Percentiles rank a stretch among this genome's conserved stretches.
phyloP scores from a whole-genome alignment of 805 yeast species.

The Millerozyma miso region DNA sequence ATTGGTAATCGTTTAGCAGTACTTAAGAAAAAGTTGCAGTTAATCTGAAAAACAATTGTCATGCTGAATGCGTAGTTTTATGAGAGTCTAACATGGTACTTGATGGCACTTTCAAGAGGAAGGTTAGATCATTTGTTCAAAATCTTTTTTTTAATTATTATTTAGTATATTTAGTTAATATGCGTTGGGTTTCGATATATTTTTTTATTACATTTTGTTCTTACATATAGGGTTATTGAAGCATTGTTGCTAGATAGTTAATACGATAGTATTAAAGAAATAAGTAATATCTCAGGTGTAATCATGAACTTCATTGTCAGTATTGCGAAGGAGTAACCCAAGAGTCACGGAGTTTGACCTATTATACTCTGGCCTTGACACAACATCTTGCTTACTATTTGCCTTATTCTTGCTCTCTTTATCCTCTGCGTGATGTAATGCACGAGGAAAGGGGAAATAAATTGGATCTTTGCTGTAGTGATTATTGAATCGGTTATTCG shows the following conservation, averaged over 20 bases:
- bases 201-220: no score
- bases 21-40: constrained; percentile 53
- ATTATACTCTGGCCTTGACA: constrained; percentile 22
- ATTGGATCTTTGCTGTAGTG: constrained; percentile 48
- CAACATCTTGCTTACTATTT: constrained; percentile 13
- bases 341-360: constrained; percentile 39
- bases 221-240: background rate
- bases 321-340: constrained; percentile 31
- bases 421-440: constrained; percentile 35
- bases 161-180: background rate
- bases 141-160: background rate
- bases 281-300: background rate
- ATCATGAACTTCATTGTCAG: constrained; percentile 1
- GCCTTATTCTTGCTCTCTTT: constrained; percentile 22
- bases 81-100: no score
- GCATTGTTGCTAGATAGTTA: background rate
- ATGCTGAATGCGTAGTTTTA: no score
- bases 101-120: background rate
- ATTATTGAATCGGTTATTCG: constrained; percentile 32
- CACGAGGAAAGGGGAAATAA: constrained; percentile 36
- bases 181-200: background rate
- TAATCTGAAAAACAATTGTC: no score
- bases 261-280: background rate
- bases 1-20: constrained; percentile 77
- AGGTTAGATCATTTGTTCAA: background rate